Evolutionary conservation across 2,329 filamentous ascomycete species (phyloP), one percentile per base, ranked within the genome.

Genomic region (Diaporthe capsici): DNA sequence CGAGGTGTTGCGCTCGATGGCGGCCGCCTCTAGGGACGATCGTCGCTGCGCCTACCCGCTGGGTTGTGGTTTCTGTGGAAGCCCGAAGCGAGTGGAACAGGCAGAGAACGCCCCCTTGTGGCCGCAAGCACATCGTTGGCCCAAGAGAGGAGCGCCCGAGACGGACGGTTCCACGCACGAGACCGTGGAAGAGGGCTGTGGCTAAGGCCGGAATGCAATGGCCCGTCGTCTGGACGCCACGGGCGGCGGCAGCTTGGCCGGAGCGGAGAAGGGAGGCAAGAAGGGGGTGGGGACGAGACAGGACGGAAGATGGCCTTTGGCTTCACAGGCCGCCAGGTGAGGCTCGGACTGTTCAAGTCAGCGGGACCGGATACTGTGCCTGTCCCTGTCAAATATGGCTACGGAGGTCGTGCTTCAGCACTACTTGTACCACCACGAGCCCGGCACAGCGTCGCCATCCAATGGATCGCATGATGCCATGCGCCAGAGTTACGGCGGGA

Each of bases 11-110:
- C 6, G 9, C 34, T 12, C 8, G 51, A 34, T 51, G 72, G 20
- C 37, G 15, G 9, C 34, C 12, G 28, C 49, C n/a, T 28, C n/a
- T 49, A 22, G 17, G 8, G 12, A 4, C 20, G 39, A 75, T 57
- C 42, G 20, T 15, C 37, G 60, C 68, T 75, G 68, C 58, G n/a
- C 28, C 22, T 58, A 31, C n/a, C 58, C 68, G 58, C 73, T 75
- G 42, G 49, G 73, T 75, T 60, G 58, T 67, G 68, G 68, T 75
- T 75, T 44, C 57, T 61, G 53, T 39, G 63, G 28, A 51, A 51
- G 63, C 22, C 63, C 63, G 63, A 51, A 37, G 44, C 44, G 63
- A 68, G 47, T 53, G 63, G 42, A 28, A 68, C 44, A 68, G 7
- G 51, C 63, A 53, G 2, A 34, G 63, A 53, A 68, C 47, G 28